Evolutionary conservation across 2,329 filamentous ascomycete genomes (phyloP), one percentile per base, ranked within the genome.

Genomic region (Cladosporium cucumerinum): DNA sequence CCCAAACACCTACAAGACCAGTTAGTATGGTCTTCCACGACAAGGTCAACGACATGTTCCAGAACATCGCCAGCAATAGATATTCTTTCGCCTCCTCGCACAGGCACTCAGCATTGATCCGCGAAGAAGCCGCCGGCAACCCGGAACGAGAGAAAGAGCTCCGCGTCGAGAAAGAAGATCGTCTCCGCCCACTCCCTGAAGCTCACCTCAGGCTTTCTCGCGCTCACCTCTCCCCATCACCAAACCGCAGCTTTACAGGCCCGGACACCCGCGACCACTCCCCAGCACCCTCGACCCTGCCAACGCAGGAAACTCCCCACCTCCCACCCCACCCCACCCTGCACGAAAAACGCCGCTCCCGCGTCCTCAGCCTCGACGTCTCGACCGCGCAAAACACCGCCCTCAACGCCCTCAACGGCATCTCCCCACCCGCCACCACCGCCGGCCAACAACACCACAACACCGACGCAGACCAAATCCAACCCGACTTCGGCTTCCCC

Each of bases 11-110:
- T 2, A 79, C 78, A 18, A 78, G 82, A 54, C 89, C 89, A 3
- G 82, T 94, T 64, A 92, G 89, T 71, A 88, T 89, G 70, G 80
- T 89, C 71, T 88, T 96, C 70, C 91, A 96, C 74, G 92, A 96
- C 77, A 92, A 90, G 76, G 86, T 97, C 64, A 93, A 96, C 76
- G 90, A 91, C 23, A 92, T 93, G 64, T 91, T 97, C 46, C 90
- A 93, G 30, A 91, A 90, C 52, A 92, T 96, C 64, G 93, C 91
- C 4, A 90, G 89, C 61, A 95, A 96, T 69, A 77, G 81, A 51
- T 74, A 78, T 39, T 81, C 79, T 11, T 77, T 75, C 59, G 74
- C 76, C 64, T 80, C 79, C 8, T 76, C 73, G 10, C 78, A 82
- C 75, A 87, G 93, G 63, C 93, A 93, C 80, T 96, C 92, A 5